Evolutionary conservation across 2,329 filamentous ascomycete species (phyloP), one percentile per base, ranked within the genome.

Genomic region (Drechslerella coelobrocha): DNA sequence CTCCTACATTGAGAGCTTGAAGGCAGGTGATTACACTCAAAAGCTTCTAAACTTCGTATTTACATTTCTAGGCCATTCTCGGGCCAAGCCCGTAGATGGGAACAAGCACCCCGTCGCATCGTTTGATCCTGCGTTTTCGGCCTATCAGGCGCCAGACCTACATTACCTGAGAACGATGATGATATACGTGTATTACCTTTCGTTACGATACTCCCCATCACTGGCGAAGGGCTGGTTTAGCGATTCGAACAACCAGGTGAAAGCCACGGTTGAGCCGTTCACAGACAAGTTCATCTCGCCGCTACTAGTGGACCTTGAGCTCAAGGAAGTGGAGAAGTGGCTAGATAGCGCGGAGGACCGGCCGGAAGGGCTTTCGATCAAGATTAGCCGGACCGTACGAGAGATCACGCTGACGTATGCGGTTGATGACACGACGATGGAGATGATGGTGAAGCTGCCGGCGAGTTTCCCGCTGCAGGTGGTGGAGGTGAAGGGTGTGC

Each of bases 401-500:
- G 93, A 97, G 78, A 86, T 97, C 34, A 88, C 88, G 10, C 92
- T 91, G 0, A 88, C 88, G 2, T 97, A 96, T 77, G 86, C 90
- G 56, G 86, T 99, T 9, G 94, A 99, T 77, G 93, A 97, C 69
- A 86, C 90, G 75, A 87, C 87, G 27, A 91, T 94, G 63, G 84
- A 88, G 9, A 94, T 97, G 72, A 84, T 87, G n/a, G 88, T 99
- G 75, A 85, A 85, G 4, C 83, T 99, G 0, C 93, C 93, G 0
- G 81, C 86, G 1, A 88, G 87, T 41, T 99, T 95, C 76, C 94
- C 94, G 0, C 85, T 99, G 7, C 87, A 91, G 23, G 84, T 85
- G 0, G 90, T 95, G 1, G 82, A 85, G 7, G 92, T 97, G 0
- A 82, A 87, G 2, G 88, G 91, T 7, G 81, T 92, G 19, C 91